A percentile compares a stretch with the other conserved stretches of the same genome.
Conservation (phyloP, 2,329 filamentous ascomycete genomes). For the Colletotrichum karsti region DNA sequence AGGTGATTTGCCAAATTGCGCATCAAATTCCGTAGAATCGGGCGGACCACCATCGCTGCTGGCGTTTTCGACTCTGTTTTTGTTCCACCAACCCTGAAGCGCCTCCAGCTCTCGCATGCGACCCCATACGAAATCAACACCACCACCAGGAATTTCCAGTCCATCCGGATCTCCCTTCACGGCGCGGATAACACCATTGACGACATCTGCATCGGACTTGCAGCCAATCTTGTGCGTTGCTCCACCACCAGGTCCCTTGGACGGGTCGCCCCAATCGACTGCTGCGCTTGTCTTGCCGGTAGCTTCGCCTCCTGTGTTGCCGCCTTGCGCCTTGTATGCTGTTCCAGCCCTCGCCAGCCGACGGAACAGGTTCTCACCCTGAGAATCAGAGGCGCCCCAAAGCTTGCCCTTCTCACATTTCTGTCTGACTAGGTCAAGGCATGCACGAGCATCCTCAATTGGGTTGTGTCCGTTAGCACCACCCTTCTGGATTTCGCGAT, state of each 20-base stretch:
- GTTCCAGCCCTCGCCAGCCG: constrained; percentile 74
- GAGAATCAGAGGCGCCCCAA: constrained; percentile 84
- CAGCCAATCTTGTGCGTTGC: constrained; percentile 67
- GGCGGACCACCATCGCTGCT: constrained; percentile 45
- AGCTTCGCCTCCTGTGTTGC: constrained; percentile 60
- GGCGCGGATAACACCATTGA: constrained; percentile 63
- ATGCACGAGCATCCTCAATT: constrained; percentile 90
- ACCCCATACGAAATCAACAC: constrained; percentile 74
- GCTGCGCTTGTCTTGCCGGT: constrained; percentile 75
- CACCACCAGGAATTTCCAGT: constrained; percentile 63
- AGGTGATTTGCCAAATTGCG: constrained; percentile 33
- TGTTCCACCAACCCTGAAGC: constrained; percentile 74
- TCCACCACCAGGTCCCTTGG: constrained; percentile 63
- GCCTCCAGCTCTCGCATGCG: constrained; percentile 73
- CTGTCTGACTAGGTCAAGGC: constrained; percentile 90
- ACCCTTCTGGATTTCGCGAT: constrained; percentile 86
- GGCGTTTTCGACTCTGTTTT: constrained; percentile 53
- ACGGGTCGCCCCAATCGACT: constrained; percentile 89
- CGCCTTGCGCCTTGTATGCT: constrained; percentile 69
- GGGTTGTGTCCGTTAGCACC: constrained; percentile 84
- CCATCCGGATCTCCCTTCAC: constrained; percentile 67
- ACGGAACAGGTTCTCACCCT: constrained; percentile 89
- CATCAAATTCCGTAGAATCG: constrained; percentile 37
- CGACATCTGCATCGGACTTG: constrained; percentile 66
- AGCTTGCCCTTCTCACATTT: constrained; percentile 92